These are phyloP conservation scores for Lipomyces yamanashiensis DNA, from an alignment of 805 yeast genomes.

Conservation along the genomic window DNA sequence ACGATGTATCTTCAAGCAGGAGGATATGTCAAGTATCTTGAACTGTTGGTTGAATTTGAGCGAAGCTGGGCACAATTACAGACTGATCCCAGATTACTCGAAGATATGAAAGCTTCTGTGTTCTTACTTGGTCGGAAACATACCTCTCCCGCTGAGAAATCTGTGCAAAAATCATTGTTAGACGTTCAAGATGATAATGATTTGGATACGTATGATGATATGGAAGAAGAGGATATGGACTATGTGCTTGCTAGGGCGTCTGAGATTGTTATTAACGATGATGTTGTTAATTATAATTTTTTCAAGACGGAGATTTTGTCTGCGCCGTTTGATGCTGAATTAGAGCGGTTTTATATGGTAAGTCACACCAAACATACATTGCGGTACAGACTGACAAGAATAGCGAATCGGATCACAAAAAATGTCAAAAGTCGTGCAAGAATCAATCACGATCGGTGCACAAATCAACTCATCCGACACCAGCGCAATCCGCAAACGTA, in stretches of 20 bases:
- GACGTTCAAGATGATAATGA: constrained; percentile 15
- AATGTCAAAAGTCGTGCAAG: constrained; percentile 42
- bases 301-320: constrained; percentile 43
- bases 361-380: background rate
- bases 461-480: constrained; percentile 25
- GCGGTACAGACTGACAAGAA: background rate
- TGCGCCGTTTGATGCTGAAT: constrained; percentile 44
- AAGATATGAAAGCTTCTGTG: constrained; percentile 39
- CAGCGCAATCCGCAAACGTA: constrained; percentile 34
- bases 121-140: constrained; percentile 43
- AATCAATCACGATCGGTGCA: constrained; percentile 41
- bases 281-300: constrained; percentile 45
- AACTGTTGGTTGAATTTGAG: constrained; percentile 37
- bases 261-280: constrained; percentile 46
- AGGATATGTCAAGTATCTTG: constrained; percentile 37
- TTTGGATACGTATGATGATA: constrained; percentile 23
- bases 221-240: constrained; percentile 29
- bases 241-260: constrained; percentile 40
- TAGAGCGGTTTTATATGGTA: constrained; percentile 43
- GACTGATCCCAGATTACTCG: constrained; percentile 33
- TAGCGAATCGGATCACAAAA: constrained; percentile 42
- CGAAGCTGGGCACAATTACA: constrained; percentile 36
- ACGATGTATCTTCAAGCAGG: constrained; percentile 40
- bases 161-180: constrained; percentile 28
- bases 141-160: constrained; percentile 39